A percentile compares a stretch with the other conserved stretches of the same genome.
These are phyloP conservation scores for Phtheirospermum japonicum DNA, from an alignment of 257 asterid genomes.

Conservation along the genomic window DNA sequence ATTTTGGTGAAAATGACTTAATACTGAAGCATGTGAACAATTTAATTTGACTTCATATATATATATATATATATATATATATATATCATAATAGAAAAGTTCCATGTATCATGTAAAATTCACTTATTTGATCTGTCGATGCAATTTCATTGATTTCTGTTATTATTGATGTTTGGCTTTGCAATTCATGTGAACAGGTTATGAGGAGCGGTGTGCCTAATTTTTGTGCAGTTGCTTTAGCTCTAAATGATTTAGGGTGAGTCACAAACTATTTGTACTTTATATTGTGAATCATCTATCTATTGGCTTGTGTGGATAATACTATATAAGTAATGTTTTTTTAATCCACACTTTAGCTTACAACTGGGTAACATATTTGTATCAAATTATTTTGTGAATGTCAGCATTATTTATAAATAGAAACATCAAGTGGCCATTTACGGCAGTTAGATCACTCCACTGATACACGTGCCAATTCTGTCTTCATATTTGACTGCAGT, in stretches of 20 bases:
- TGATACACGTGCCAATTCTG: too few relatives aligned
- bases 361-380: too few relatives aligned
- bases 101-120: slow-evolving; percentile 16
- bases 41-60: slow-evolving; percentile 13
- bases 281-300: slow-evolving; percentile 12
- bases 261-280: slow-evolving; percentile 32
- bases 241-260: slow-evolving; percentile 89
- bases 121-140: slow-evolving; percentile 19
- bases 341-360: slow-evolving; percentile 18
- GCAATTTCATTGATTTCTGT: slow-evolving; percentile 15
- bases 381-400: too few relatives aligned
- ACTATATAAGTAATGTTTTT: not conserved
- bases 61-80: not conserved
- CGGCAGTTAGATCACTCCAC: too few relatives aligned
- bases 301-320: slow-evolving; percentile 17
- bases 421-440: too few relatives aligned
- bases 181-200: slow-evolving; percentile 55
- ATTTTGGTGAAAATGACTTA: not conserved
- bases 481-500: too few relatives aligned
- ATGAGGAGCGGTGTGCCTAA: slow-evolving; percentile 94
- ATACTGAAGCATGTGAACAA: slow-evolving; percentile 16
- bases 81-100: not conserved
- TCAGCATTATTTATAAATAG: too few relatives aligned
- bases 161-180: slow-evolving; percentile 18
- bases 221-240: slow-evolving; percentile 97